Evolutionary conservation across 2,329 filamentous ascomycete species (phyloP), one percentile per base, ranked within the genome.

Genomic region (Monosporascus ibericus): DNA sequence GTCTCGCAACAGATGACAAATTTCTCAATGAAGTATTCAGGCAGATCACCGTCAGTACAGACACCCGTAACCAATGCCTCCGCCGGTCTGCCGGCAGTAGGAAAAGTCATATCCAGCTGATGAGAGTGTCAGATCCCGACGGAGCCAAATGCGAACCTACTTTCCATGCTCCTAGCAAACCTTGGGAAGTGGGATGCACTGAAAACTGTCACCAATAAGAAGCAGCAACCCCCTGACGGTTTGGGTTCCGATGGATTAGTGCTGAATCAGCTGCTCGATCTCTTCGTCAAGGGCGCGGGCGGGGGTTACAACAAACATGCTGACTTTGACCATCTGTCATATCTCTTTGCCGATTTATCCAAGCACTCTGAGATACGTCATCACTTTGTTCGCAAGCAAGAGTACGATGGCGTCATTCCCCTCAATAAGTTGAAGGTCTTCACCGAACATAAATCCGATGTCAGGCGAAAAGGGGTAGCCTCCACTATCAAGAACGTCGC

Each of bases 151-250:
- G 90, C 90, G 49, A 88, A 96, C 65, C 80, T 94, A 40, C 74
- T 95, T 46, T 84, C 90, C 46, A 97, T 96, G 91, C 81, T 99
- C 15, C 79, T 97, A 24, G 91, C 94, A 68, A 99, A 99, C 66
- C 77, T 99, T 50, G 81, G 86, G 53, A 97, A 97, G 72, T 87
- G 81, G 55, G 85, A 92, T 60, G 78, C 77, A 6, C 70, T 96
- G 52, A 86, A 87, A 58, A 78, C 79, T 44, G 75, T 96, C 5
- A 70, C 92, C 11, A 75, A 77, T 5, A 75, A 87, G 51, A 87
- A 86, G 63, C 86, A 90, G 57, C 73, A 80, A 6, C 69, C 86
- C 0, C 87, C 90, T 2, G 80, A 84, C 51, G 76, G 78, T n/a
- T 80, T 96, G 6, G 84, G 82, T 6, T 87, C 83, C 1, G 88